These are phyloP conservation scores for Neckera pumila DNA, from an alignment of 225 moss, liverwort and hornwort species.

Conservation along the genomic window DNA sequence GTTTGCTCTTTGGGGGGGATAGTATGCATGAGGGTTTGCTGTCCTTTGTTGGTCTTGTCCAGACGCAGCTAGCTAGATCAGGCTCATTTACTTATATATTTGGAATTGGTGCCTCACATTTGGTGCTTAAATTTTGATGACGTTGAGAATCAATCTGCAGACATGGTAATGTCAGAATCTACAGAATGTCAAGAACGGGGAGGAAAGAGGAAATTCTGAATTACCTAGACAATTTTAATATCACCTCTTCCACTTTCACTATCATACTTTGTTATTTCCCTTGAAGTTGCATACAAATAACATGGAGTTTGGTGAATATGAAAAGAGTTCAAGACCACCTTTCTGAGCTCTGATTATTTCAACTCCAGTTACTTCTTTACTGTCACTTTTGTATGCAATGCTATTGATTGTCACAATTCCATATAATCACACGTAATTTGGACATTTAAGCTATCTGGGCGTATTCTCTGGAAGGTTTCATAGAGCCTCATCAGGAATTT, in stretches of 20 bases:
- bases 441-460: background rate
- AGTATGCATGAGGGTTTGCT: background rate
- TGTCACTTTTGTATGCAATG: background rate
- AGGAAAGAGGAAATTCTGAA: background rate
- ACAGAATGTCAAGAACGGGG: background rate
- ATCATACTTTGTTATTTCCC: background rate
- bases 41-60: background rate
- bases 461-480: background rate
- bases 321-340: background rate
- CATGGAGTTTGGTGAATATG: background rate
- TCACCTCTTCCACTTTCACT: background rate
- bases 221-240: background rate
- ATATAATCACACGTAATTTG: background rate
- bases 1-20: background rate
- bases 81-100: background rate
- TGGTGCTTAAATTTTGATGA: background rate
- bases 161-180: background rate
- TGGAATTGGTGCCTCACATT: background rate
- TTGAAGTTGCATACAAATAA: background rate
- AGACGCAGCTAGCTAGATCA: background rate
- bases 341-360: background rate
- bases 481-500: background rate
- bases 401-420: background rate
- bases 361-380: background rate
- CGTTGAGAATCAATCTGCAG: background rate